phyloP scores from a whole-genome alignment of 169 alveolate species.

The Perkinsus chesapeaki region DNA sequence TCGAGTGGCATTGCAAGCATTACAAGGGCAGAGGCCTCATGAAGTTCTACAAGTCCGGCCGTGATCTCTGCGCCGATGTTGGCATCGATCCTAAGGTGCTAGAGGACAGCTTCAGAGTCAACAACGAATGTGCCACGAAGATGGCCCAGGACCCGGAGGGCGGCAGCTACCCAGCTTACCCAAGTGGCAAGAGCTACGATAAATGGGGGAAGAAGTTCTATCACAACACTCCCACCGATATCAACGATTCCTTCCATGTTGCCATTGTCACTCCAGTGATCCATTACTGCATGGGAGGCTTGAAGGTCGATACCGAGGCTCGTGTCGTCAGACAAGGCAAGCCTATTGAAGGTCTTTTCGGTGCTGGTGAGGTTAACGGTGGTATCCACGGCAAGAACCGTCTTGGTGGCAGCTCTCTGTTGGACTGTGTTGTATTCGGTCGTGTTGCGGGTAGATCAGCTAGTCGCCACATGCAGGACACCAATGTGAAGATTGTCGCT shows the following conservation, averaged over 20 bases:
- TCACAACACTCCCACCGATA: slow-evolving; percentile 20
- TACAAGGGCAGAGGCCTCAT: slow-evolving; percentile 17
- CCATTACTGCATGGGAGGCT: slow-evolving; percentile 45
- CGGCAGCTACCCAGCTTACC: slow-evolving; percentile 15
- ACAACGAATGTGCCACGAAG: slow-evolving; percentile 23
- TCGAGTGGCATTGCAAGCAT: slow-evolving; percentile 26
- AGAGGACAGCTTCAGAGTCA: slow-evolving; percentile 19
- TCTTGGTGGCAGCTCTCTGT: slow-evolving; percentile 48
- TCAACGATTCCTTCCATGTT: slow-evolving; percentile 30
- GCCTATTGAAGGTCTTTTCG: slow-evolving; percentile 39
- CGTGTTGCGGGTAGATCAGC: slow-evolving; percentile 38
- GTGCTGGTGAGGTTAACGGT: slow-evolving; percentile 52
- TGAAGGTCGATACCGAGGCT: slow-evolving; percentile 29
- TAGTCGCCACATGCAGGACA: neutral
- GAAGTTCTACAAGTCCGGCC: slow-evolving; percentile 12
- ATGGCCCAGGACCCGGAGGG: slow-evolving; percentile 16
- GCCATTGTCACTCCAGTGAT: slow-evolving; percentile 40
- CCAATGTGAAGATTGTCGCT: neutral
- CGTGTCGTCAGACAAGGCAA: slow-evolving; percentile 30
- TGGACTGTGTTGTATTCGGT: slow-evolving; percentile 55
- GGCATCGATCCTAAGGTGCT: neutral
- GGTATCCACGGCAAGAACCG: slow-evolving; percentile 58
- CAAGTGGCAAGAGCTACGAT: slow-evolving; percentile 21
- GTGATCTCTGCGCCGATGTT: slow-evolving; percentile 2
- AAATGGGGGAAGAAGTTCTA: slow-evolving; percentile 26